Evolutionary conservation across 2,329 filamentous ascomycete species (phyloP).

Genomic region (Apiospora phragmitis): DNA sequence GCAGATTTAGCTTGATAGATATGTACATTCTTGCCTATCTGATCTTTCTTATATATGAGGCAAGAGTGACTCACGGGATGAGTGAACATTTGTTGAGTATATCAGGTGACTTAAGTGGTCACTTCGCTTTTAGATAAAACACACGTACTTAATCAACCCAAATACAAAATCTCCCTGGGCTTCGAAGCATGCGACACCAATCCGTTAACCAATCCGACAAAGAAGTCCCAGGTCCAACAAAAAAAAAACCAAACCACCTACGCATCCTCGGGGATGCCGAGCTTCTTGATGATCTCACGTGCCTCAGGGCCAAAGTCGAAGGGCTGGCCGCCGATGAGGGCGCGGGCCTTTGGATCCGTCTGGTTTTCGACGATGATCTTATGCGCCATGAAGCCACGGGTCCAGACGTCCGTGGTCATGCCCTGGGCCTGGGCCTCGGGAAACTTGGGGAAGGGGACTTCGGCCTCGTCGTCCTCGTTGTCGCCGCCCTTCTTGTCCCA

Average conservation of each 20-base stretch:
- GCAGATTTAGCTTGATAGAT: neutral
- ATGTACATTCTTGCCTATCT: neutral
- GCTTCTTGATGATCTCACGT: slow-evolving; percentile 12
- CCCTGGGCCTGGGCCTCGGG: slow-evolving; percentile 9
- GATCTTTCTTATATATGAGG: neutral
- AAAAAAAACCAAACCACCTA: neutral
- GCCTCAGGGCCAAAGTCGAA: slow-evolving; percentile 31
- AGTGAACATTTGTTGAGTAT: neutral
- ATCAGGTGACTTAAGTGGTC: neutral
- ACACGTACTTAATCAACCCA: neutral
- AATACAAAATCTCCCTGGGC: neutral
- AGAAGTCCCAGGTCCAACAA: neutral
- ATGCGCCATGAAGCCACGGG: slow-evolving; percentile 25
- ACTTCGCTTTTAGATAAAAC: neutral
- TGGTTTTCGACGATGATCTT: slow-evolving; percentile 30
- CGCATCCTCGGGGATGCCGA: neutral
- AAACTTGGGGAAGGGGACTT: slow-evolving; percentile 26
- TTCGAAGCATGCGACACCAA: neutral
- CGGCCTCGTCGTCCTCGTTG: slow-evolving; percentile 20
- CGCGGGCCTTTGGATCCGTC: slow-evolving; percentile 24
- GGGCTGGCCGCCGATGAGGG: slow-evolving; percentile 24
- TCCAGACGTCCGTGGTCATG: slow-evolving; percentile 20
- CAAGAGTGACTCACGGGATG: neutral
- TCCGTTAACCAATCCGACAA: neutral
- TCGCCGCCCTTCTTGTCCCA: slow-evolving; percentile 16